Conservation (phyloP, 257 asterid genomes). For the Salvia splendens region DNA sequence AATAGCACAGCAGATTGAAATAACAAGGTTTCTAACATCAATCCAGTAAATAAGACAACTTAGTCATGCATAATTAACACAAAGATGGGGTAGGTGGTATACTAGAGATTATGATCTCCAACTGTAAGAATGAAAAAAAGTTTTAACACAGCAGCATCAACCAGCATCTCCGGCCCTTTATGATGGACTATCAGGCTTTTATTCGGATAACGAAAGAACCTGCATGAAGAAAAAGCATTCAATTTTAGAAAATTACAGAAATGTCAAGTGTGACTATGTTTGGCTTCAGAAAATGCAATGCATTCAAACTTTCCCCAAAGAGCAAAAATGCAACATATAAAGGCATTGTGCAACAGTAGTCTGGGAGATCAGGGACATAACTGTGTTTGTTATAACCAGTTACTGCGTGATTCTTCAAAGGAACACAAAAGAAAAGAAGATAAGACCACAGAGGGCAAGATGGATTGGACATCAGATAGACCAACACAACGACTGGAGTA, state of each 20-base stretch:
- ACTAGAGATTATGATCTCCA: background rate
- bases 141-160: background rate
- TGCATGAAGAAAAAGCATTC: background rate
- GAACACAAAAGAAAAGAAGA: too few relatives aligned
- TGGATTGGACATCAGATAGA: too few relatives aligned
- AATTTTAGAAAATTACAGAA: background rate
- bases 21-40: slow-evolving; percentile 9
- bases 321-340: too few relatives aligned
- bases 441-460: too few relatives aligned
- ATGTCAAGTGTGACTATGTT: background rate
- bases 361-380: too few relatives aligned
- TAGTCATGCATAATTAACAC: slow-evolving; percentile 5
- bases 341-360: too few relatives aligned
- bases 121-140: background rate
- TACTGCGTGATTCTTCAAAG: too few relatives aligned
- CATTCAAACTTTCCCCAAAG: too few relatives aligned
- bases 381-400: too few relatives aligned
- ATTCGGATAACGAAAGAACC: slow-evolving; percentile 38
- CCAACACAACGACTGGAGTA: background rate
- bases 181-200: slow-evolving; percentile 26
- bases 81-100: slow-evolving; percentile 12
- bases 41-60: background rate
- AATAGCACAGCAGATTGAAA: background rate
- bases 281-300: too few relatives aligned
- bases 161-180: slow-evolving; percentile 3